phyloP scores from a whole-genome alignment of 495 filamentous ascomycete genomes.

The Penicillium angulare region DNA sequence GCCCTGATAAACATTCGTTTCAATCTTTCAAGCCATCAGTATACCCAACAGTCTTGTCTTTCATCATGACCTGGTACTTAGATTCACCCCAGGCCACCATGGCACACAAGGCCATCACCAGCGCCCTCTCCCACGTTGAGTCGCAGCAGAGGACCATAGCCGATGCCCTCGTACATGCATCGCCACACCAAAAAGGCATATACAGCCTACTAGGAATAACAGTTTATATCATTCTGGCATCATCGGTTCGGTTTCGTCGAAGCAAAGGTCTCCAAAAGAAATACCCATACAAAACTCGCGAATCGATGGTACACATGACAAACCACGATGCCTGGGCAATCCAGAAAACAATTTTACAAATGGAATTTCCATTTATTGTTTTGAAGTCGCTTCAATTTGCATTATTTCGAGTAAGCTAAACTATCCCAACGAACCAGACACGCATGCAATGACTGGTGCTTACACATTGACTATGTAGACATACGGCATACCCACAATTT shows the following conservation, averaged over 20 bases:
- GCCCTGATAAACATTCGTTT: too few relatives aligned
- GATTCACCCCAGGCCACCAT: too few relatives aligned
- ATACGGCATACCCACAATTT: conserved; percentile 66
- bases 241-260: conserved; percentile 46
- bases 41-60: too few relatives aligned
- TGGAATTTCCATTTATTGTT: conserved; percentile 56
- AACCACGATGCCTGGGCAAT: conserved; percentile 57
- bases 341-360: conserved; percentile 42
- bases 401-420: conserved; percentile 50
- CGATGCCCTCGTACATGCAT: neutral
- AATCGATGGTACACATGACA: conserved; percentile 55
- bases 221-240: conserved; percentile 22
- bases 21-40: too few relatives aligned
- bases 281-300: conserved; percentile 47
- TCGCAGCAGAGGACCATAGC: too few relatives aligned
- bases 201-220: conserved; percentile 8
- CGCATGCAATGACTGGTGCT: neutral
- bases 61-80: too few relatives aligned
- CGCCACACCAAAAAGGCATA: conserved; percentile 1
- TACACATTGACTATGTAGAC: conserved; percentile 38
- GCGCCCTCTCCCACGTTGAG: too few relatives aligned
- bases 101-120: too few relatives aligned
- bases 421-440: neutral
- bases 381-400: conserved; percentile 59
- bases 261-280: conserved; percentile 39